Conservation (phyloP, 1,284 basidiomycete species). For the Irpex sp. region DNA sequence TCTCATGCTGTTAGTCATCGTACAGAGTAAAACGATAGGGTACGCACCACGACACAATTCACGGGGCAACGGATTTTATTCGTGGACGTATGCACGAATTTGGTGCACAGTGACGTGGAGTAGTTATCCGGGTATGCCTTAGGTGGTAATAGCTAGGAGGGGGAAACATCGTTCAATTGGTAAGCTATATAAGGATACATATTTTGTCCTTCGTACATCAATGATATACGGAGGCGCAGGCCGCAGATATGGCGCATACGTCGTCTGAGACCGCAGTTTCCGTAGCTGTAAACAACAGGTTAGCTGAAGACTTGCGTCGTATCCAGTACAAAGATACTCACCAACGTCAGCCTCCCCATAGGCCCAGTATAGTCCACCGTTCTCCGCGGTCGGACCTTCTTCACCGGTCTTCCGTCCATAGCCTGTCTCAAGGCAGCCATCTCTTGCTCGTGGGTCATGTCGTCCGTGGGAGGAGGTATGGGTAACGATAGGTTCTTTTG, state of each 20-base stretch:
- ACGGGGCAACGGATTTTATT: conserved; percentile 98
- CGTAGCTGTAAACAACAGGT: conserved; percentile 44
- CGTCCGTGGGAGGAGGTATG: conserved; percentile 74
- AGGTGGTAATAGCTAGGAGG: conserved; percentile 80
- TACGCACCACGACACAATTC: conserved; percentile 84
- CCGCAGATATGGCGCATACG: conserved; percentile 71
- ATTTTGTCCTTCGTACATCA: conserved; percentile 53
- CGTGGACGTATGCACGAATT: conserved; percentile 96
- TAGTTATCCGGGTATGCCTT: conserved; percentile 87
- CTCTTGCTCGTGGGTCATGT: conserved; percentile 73
- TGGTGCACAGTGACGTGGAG: conserved; percentile 90
- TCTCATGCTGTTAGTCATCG: neutral
- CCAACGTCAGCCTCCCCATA: conserved; percentile 79
- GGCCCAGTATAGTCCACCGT: conserved; percentile 95
- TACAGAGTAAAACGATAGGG: neutral
- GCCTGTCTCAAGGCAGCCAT: conserved; percentile 66
- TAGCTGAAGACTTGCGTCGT: neutral
- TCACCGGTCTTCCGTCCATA: conserved; percentile 72
- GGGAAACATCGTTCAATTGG: conserved; percentile 18
- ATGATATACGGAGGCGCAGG: conserved; percentile 83
- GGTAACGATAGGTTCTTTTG: conserved; percentile 40
- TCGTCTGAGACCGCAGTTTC: conserved; percentile 72
- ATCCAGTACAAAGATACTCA: conserved; percentile 35
- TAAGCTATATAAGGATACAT: conserved; percentile 17
- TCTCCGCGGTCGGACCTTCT: conserved; percentile 88